These are phyloP conservation scores for Macrocybe sp. DNA, from an alignment of 1,284 basidiomycete species.

Conservation along the genomic window DNA sequence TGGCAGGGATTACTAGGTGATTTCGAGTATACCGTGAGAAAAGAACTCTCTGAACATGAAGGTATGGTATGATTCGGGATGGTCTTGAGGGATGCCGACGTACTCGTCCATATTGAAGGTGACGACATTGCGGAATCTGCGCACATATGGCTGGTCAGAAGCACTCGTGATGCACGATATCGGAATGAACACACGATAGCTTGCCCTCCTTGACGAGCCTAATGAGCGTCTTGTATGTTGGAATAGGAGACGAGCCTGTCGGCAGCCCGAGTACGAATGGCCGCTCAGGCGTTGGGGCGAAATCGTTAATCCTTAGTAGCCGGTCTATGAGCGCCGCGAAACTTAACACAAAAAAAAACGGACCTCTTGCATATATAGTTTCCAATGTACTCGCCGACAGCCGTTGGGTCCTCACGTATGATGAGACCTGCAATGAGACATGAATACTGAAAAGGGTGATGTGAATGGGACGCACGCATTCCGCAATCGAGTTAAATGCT, in stretches of 20 bases:
- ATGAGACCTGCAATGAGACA: conserved; percentile 57
- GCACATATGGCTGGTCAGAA: conserved; percentile 8
- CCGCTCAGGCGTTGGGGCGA: conserved; percentile 61
- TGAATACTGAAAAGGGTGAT: conserved; percentile 1
- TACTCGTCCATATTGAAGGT: conserved; percentile 96
- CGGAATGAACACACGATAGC: conserved; percentile 57
- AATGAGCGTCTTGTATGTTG: conserved; percentile 83
- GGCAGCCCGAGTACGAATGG: conserved; percentile 87
- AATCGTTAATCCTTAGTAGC: conserved; percentile 64
- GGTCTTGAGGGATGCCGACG: conserved; percentile 76
- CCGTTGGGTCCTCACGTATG: conserved; percentile 68
- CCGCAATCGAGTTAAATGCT: conserved; percentile 5
- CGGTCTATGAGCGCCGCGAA: neutral
- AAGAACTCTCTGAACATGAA: conserved; percentile 92
- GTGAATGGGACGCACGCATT: conserved; percentile 20
- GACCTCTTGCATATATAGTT: conserved; percentile 79
- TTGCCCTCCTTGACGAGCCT: conserved; percentile 71
- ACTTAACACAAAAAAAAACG: conserved; percentile 12
- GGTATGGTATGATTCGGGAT: conserved; percentile 83
- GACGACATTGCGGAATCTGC: conserved; percentile 77
- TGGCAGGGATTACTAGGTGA: neutral
- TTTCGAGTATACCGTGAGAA: conserved; percentile 55
- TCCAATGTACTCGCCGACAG: conserved; percentile 73
- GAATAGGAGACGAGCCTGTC: conserved; percentile 84
- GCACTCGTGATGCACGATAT: conserved; percentile 2